Evolutionary conservation across 176 grass and related monocot species (phyloP), one percentile per base, ranked within the genome.

Genomic region (Eragrostis nindensis): DNA sequence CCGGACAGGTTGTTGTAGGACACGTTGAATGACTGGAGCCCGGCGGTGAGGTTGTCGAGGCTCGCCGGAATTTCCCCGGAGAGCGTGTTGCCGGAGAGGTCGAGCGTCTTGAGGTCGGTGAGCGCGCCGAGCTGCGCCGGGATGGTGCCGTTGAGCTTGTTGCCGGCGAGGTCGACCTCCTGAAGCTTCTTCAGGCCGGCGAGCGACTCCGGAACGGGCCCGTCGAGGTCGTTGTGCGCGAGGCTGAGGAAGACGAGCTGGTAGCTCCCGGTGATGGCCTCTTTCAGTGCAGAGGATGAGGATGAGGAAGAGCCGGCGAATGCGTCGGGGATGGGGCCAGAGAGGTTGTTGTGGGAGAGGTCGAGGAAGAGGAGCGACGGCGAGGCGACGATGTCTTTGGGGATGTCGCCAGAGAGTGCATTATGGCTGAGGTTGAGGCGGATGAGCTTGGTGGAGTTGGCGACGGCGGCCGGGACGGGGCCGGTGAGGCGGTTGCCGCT

Each of bases 1-100:
- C 92, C 92, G 41, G 89, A 93, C 52, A 97, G 84, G 66, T 97
- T 86, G 79, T 97, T 97, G 74, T 91, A 79, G 0, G 93, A 97
- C 3, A 97, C 85, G 76, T 91, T 79, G 72, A 97, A 84, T 16
- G 80, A 71, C 29, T 70, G 54, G n/a, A 97, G 88, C 9, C 30
- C 68, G 14, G 77, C 54, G 5, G 86, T 93, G 74, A 94, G 92
- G 61, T 94, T 91, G 26, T 25, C 80, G 8, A 97, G 68, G 18
- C 80, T 88, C 38, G 73, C 18, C 26, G 94, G 94, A 36, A 97
- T 81, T 48, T 80, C 76, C 30, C 91, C 92, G 17, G n/a, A 16
- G 11, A 97, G 66, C 3, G 7, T 60, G 48, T 97, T 97, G 12
- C 59, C 79, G 0, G 92, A 97, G 54, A 97, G 79, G 70, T 97